Base-by-base conservation (phyloP, 441 rosid genomes). In the Pelargonium exstipulatum region DNA sequence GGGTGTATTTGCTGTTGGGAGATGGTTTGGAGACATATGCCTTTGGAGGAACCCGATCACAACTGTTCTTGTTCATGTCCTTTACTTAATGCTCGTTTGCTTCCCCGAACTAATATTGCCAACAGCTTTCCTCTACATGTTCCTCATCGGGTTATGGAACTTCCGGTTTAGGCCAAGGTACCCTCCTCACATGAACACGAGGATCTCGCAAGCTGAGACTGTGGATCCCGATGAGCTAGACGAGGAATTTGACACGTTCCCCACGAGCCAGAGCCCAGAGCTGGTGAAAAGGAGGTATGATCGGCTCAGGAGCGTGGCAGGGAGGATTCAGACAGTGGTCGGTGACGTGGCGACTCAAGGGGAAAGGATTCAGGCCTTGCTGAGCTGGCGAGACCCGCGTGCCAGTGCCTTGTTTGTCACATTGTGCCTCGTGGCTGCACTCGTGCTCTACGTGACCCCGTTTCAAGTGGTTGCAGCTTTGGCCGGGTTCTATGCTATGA, bases 341-440 rank as follows among this genome's bases (percentile, higher is more conserved):
- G 98, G 98, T 32, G 98, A 93, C 69, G 84, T 93, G 62, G 96
- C 97, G 58, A 91, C 96, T 0, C 97, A 93, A 73, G 98, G 97
- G 65, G 98, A 93, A 67, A 77, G 98, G 69, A 67, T 86, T 68
- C 97, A 88, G 71, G 90, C 97, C 20, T 76, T 93, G 22, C 69
- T 93, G 76, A 93, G 95, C 82, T 93, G 98, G 98, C 83, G 97
- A 57, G 98, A 93, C 66, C 95, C 98, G 0, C 90, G 98, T 1
- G 98, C 97, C 0, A 83, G 95, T 0, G 84, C 92, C 8, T 79
- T 91, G 61, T 93, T 79, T 65, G 72, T 89, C 12, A 67, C 80
- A 32, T 88, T 91, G 64, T 93, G 92, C 82, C 88, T 93, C 35
- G 71, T 88, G 14, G 90, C 92, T 5, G 93, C 98, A 0, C 78